A percentile compares a stretch with the other conserved stretches of the same genome.
These are phyloP conservation scores for Plasmodium gonderi DNA, from an alignment of 169 alveolate species.

Conservation along the genomic window DNA sequence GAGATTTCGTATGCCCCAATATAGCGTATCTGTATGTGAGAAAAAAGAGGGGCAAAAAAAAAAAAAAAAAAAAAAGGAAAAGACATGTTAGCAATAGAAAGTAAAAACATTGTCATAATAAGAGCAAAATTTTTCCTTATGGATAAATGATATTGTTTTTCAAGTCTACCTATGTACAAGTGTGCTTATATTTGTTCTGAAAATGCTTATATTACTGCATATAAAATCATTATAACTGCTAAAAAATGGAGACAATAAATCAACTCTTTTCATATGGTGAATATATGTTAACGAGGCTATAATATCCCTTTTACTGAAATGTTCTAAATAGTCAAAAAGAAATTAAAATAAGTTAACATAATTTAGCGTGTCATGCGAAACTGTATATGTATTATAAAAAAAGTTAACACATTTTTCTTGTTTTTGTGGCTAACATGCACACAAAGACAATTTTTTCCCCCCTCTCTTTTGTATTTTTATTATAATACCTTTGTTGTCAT, in stretches of 20 bases:
- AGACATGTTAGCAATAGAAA: conserved; percentile 1
- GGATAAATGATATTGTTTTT: background rate
- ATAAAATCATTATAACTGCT: conserved; percentile 64
- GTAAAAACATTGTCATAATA: background rate
- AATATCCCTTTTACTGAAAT: conserved; percentile 68
- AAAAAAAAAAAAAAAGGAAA: conserved; percentile 3
- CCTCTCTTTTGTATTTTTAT: background rate
- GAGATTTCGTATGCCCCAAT: conserved; percentile 74
- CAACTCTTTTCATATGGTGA: conserved; percentile 73
- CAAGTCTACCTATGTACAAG: conserved; percentile 62
- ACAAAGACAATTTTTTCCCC: background rate
- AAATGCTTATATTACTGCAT: conserved; percentile 55
- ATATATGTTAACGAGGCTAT: conserved; percentile 73
- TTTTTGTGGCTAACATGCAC: conserved; percentile 6
- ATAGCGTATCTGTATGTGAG: conserved; percentile 40
- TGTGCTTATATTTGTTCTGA: conserved; percentile 75
- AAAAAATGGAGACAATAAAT: conserved; percentile 61
- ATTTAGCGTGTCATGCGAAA: background rate
- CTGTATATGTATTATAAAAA: background rate
- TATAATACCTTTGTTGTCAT: conserved; percentile 71
- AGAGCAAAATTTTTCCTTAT: conserved; percentile 1
- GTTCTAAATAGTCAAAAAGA: conserved; percentile 31
- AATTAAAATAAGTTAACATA: background rate
- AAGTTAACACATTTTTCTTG: conserved; percentile 6
- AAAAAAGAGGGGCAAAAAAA: background rate